Evolutionary conservation across 2,329 filamentous ascomycete genomes (phyloP), one percentile per base, ranked within the genome.

Genomic region (Aureobasidium sp.): DNA sequence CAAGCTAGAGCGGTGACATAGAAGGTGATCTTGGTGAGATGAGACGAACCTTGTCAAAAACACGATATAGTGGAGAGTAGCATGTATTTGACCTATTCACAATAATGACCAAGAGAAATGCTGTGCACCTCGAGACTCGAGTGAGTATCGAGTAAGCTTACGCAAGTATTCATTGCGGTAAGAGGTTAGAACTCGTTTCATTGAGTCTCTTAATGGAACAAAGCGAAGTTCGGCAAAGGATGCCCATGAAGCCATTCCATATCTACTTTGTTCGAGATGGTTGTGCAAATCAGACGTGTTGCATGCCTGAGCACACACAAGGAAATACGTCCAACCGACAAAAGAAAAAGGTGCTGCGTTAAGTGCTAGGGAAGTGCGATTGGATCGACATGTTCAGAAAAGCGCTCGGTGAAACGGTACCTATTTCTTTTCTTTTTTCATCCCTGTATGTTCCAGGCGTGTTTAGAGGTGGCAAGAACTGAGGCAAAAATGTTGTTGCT

Each of bases 401-500:
- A 31, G 20, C 11, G 53, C 37, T 47, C 41, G 31, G 53, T 12
- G 31, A n/a, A 47, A 25, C 14, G 2, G n/a, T 15, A 25, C 45
- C 45, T 29, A 31, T 48, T n/a, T n/a, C 25, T 31, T 48, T 48
- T 29, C 25, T 48, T 48, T 47, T 48, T 48, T 25, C 22, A 25
- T 29, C 31, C 31, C 31, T 34, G 31, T 34, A 34, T 9, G 45
- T 11, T 48, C 15, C 17, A 31, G 45, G 7, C 31, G 25, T 48
- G 55, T 29, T 15, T 29, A 37, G 20, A 36, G 8, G 55, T 59
- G 55, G 55, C 55, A 42, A 59, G 12, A 27, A 57, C 29, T 29
- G 55, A 59, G 55, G 55, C 55, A 59, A 59, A 59, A 29, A 15
- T 31, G 31, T 39, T 36, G 31, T n/a, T 25, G 53, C 17, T 25